A percentile compares a stretch with the other conserved stretches of the same genome.
phyloP scores from a whole-genome alignment of 2,329 filamentous ascomycete genomes.

The Aspergillus flavus region DNA sequence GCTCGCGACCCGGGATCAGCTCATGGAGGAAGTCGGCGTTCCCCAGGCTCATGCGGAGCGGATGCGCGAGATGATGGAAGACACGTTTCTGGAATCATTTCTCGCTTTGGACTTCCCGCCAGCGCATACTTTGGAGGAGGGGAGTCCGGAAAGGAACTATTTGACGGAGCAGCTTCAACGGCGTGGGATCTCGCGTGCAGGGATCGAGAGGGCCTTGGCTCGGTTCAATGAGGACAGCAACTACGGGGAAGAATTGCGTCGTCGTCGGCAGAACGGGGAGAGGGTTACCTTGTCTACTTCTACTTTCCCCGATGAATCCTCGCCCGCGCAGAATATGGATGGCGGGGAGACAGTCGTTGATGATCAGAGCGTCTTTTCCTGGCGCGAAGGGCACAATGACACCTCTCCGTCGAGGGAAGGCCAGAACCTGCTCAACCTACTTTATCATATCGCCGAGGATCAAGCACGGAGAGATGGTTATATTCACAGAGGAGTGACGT shows the following conservation, averaged over 20 bases:
- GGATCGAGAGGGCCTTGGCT: slow-evolving; percentile 39
- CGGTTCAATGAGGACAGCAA: slow-evolving; percentile 44
- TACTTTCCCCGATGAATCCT: slow-evolving; percentile 33
- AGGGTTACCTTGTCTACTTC: slow-evolving; percentile 40
- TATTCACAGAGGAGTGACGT: slow-evolving; percentile 88
- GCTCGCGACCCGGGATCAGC: slow-evolving; percentile 43
- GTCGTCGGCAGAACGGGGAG: slow-evolving; percentile 42
- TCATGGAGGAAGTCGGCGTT: slow-evolving; percentile 45
- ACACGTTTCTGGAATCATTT: slow-evolving; percentile 47
- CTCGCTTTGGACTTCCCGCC: slow-evolving; percentile 45
- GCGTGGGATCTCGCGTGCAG: slow-evolving; percentile 42
- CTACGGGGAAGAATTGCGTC: slow-evolving; percentile 43
- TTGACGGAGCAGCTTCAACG: slow-evolving; percentile 41
- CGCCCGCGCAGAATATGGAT: slow-evolving; percentile 31
- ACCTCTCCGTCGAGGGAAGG: slow-evolving; percentile 53
- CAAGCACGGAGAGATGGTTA: slow-evolving; percentile 86
- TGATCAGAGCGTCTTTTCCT: slow-evolving; percentile 49
- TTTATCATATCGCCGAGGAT: slow-evolving; percentile 93
- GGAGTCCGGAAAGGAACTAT: slow-evolving; percentile 39
- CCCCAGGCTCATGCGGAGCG: slow-evolving; percentile 41
- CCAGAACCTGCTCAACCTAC: slow-evolving; percentile 79
- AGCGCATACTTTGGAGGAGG: slow-evolving; percentile 36
- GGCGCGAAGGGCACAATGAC: slow-evolving; percentile 47
- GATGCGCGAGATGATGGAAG: slow-evolving; percentile 49
- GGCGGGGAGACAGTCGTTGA: slow-evolving; percentile 41